Percentiles rank a stretch among this genome's conserved stretches.
phyloP scores from a whole-genome alignment of 1,139 yeast species.

The Magnusiomyces tetraspermus region DNA sequence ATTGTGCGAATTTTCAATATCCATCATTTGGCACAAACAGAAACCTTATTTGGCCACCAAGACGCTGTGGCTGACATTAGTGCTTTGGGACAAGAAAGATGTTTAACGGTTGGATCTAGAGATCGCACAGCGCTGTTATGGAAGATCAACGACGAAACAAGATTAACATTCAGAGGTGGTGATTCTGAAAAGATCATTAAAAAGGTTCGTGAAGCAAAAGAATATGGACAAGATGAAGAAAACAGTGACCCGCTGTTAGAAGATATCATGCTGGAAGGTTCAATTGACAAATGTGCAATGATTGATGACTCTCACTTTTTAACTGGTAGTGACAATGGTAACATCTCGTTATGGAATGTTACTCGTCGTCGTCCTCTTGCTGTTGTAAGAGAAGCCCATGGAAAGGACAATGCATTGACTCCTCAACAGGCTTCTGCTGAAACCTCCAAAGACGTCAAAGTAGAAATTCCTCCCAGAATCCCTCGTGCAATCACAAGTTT shows the following conservation, averaged over 20 bases:
- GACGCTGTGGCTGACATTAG: constrained; percentile 75
- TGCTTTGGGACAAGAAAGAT: constrained; percentile 74
- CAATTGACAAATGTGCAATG: constrained; percentile 86
- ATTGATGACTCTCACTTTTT: constrained; percentile 85
- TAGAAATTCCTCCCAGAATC: constrained; percentile 55
- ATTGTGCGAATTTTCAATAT: constrained; percentile 81
- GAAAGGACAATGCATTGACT: constrained; percentile 46
- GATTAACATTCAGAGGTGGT: constrained; percentile 90
- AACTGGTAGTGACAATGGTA: constrained; percentile 94
- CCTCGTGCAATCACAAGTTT: constrained; percentile 84
- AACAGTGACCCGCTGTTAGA: not conserved
- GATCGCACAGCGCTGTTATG: constrained; percentile 93
- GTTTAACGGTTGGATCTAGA: constrained; percentile 91
- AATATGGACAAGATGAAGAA: not conserved
- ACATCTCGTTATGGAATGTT: constrained; percentile 75
- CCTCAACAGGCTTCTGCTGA: constrained; percentile 64
- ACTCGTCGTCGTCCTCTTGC: constrained; percentile 81
- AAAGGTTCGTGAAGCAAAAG: constrained; percentile 22
- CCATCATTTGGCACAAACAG: constrained; percentile 80
- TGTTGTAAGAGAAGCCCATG: constrained; percentile 67
- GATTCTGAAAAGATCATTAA: constrained; percentile 35
- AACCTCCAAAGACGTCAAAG: constrained; percentile 19
- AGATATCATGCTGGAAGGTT: constrained; percentile 54
- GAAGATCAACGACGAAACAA: constrained; percentile 92
- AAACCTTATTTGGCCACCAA: constrained; percentile 90